Evolutionary conservation across 805 yeast species (phyloP).

Genomic region (Yamadazyma philogaea): DNA sequence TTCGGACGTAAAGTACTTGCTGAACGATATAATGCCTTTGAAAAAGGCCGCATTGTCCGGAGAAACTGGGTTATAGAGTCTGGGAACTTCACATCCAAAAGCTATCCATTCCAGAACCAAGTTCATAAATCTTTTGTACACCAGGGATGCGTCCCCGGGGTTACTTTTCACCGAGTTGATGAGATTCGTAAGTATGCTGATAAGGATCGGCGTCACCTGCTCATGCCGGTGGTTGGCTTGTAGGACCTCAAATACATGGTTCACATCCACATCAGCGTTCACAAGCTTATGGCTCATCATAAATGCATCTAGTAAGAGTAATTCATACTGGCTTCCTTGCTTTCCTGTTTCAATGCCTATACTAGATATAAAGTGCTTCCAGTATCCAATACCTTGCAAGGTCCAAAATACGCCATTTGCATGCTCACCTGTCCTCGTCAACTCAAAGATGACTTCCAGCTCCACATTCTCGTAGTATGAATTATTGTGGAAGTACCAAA

Average conservation of each 20-base stretch:
- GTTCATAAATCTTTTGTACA: background rate
- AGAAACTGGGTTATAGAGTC: slow-evolving; percentile 25
- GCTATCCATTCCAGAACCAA: slow-evolving; percentile 19
- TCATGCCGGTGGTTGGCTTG: slow-evolving; percentile 18
- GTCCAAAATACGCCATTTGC: slow-evolving; percentile 20
- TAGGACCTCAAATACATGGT: slow-evolving; percentile 9
- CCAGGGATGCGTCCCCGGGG: background rate
- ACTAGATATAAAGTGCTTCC: slow-evolving; percentile 22
- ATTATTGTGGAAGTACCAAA: slow-evolving; percentile 20
- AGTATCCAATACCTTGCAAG: slow-evolving; percentile 25
- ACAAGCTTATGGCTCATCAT: slow-evolving; percentile 17
- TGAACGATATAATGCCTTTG: slow-evolving; percentile 15
- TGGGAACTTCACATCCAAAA: slow-evolving; percentile 10
- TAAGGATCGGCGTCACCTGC: slow-evolving; percentile 20
- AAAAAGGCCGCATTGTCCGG: slow-evolving; percentile 29
- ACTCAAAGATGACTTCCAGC: slow-evolving; percentile 10
- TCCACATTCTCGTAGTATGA: slow-evolving; percentile 15
- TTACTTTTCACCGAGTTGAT: slow-evolving; percentile 1
- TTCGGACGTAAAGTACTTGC: slow-evolving; percentile 3
- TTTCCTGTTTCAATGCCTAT: slow-evolving; percentile 10
- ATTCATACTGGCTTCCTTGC: slow-evolving; percentile 18
- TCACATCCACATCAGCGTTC: background rate
- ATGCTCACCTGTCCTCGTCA: slow-evolving; percentile 14
- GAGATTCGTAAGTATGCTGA: slow-evolving; percentile 16
- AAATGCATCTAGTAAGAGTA: slow-evolving; percentile 24